phyloP scores from a whole-genome alignment of 345 rosid genomes.

The Linum usitatissimum region DNA sequence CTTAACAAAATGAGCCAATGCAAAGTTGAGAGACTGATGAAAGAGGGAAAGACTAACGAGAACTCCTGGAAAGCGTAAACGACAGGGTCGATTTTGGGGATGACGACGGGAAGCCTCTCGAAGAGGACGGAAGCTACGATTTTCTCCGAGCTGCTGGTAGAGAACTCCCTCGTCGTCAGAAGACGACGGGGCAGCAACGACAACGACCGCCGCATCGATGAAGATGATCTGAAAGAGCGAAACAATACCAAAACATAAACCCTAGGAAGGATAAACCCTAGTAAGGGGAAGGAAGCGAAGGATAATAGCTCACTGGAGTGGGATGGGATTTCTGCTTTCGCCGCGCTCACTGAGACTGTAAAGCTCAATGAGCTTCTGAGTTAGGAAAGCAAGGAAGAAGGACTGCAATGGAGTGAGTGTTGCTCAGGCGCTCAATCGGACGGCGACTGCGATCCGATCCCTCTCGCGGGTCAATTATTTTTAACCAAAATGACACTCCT shows the following conservation, averaged over 20 bases:
- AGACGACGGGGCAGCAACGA: conserved; percentile 24
- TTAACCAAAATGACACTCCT: no score
- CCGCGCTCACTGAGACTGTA: not conserved
- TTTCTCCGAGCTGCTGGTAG: conserved; percentile 49
- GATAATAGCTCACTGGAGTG: no score
- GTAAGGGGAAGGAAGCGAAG: not conserved
- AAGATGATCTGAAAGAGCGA: not conserved
- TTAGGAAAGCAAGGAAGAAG: not conserved
- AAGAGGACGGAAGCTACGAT: conserved; percentile 86
- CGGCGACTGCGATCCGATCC: not conserved
- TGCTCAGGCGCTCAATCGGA: not conserved
- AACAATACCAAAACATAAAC: not conserved
- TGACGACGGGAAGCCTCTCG: conserved; percentile 84
- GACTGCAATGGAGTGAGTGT: not conserved
- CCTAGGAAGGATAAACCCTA: not conserved
- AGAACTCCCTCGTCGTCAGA: conserved; percentile 31
- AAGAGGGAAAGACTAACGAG: conserved; percentile 42
- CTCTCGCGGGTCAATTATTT: not conserved
- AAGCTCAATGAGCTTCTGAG: not conserved
- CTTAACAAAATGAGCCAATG: not conserved
- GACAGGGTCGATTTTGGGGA: conserved; percentile 81
- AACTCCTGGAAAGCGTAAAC: conserved; percentile 90
- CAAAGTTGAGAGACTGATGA: not conserved
- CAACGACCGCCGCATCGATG: conserved; percentile 41
- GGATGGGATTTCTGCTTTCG: not conserved